These are phyloP conservation scores for Fallopia convolvulus DNA, from an alignment of 148 eudicot species.

Conservation along the genomic window DNA sequence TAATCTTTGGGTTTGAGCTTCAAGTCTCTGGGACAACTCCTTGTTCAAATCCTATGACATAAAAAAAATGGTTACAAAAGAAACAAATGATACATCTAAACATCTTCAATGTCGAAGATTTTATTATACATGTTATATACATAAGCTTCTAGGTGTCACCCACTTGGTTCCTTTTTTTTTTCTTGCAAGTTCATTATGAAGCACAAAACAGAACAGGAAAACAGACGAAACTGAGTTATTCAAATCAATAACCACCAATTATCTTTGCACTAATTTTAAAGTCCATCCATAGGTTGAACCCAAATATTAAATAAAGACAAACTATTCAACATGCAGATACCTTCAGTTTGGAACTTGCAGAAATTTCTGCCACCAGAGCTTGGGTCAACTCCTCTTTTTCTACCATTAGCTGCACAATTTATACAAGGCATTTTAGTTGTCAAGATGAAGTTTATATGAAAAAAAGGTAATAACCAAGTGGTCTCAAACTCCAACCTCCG, in stretches of 20 bases:
- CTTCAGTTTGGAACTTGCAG: constrained; percentile 63
- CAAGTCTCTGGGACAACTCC: constrained; percentile 80
- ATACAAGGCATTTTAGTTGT: neutral
- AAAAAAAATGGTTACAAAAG: neutral
- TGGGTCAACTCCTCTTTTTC: constrained; percentile 77
- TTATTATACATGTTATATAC: neutral
- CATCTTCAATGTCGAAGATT: neutral
- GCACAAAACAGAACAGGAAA: neutral
- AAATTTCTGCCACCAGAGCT: constrained; percentile 57
- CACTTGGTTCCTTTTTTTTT: too few relatives aligned
- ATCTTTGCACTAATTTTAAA: neutral
- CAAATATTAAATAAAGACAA: neutral
- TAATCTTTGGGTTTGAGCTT: constrained; percentile 89
- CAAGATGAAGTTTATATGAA: neutral
- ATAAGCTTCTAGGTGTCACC: neutral
- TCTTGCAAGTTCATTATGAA: too few relatives aligned
- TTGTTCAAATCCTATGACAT: constrained; percentile 59
- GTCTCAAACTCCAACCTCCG: constrained; percentile 49
- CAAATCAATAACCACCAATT: neutral
- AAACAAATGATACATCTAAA: neutral
- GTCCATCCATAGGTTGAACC: neutral
- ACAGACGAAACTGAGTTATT: neutral
- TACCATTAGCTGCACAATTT: constrained; percentile 48
- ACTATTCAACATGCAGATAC: constrained; percentile 25
- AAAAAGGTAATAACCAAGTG: neutral